Base-by-base conservation (phyloP, 2,329 filamentous ascomycete genomes). In the Graphium sp. region DNA sequence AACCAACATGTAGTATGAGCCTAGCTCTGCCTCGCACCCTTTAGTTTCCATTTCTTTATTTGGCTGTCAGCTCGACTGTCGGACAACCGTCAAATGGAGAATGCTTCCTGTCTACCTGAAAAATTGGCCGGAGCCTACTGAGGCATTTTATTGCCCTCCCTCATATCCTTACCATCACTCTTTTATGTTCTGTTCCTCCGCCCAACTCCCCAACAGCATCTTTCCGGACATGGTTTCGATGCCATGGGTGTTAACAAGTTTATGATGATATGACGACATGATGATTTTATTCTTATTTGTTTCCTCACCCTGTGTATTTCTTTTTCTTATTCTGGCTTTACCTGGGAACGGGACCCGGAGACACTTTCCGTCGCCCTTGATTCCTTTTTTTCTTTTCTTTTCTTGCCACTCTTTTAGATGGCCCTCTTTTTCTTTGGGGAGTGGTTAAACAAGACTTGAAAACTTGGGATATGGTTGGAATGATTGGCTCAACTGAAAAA, bases 391-490 rank as follows among this genome's bases (percentile, higher is more conserved):
- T 20, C 16, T 19, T 29, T 25, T 31, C 35, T 29, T 29, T 26
- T 26, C 18, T 26, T 34, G 34, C 28, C 30, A 29, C 18, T 29
- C 28, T 28, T 34, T 23, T 35, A 28, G 25, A 28, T 27, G 20
- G 17, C 13, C 22, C 14, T 18, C 22, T 24, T 29, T 32, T 29
- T 20, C 14, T 15, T 19, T 23, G 18, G 11, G 18, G 16, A 17
- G n/a, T n/a, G n/a, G n/a, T n/a, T n/a, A n/a, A n/a, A n/a, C n/a
- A n/a, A n/a, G 24, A 24, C 15, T 22, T 10, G 13, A 5, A 4
- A 11, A 24, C 14, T 26, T 7, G 5, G 7, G 14, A 22, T 26
- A 27, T 21, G 15, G 24, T 26, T 11, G 18, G 14, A 12, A 16
- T 26, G 27, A 17, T 16, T 15, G 18, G 7, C 7, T 12, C 24